phyloP scores from a whole-genome alignment of 768 basidiomycete genomes.

The Lactifluus subvellereus region DNA sequence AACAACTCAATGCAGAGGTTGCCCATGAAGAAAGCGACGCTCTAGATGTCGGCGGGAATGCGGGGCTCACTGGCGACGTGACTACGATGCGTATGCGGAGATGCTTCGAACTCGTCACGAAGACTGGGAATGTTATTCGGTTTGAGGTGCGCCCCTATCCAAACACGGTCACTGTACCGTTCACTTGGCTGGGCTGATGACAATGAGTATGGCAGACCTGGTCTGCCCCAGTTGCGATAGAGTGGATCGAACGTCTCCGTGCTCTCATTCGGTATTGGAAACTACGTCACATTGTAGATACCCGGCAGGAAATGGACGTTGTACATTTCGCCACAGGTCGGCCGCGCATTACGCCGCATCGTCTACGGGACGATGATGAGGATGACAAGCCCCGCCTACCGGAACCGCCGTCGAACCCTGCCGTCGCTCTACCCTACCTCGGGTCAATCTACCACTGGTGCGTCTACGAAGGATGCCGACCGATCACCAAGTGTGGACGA shows the following conservation, averaged over 20 bases:
- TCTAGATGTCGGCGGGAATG: slow-evolving; percentile 62
- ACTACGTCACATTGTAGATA: slow-evolving; percentile 65
- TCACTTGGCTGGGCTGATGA: background rate
- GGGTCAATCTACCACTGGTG: slow-evolving; percentile 83
- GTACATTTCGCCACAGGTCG: slow-evolving; percentile 47
- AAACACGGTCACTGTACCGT: background rate
- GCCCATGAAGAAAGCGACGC: slow-evolving; percentile 46
- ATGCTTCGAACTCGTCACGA: slow-evolving; percentile 72
- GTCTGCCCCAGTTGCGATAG: slow-evolving; percentile 58
- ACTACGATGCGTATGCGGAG: slow-evolving; percentile 51
- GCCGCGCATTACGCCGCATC: slow-evolving; percentile 55
- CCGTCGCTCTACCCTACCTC: slow-evolving; percentile 51
- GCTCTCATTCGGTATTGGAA: slow-evolving; percentile 76
- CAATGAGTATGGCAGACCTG: slow-evolving; percentile 44
- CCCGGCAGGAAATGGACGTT: slow-evolving; percentile 75
- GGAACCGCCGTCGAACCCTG: slow-evolving; percentile 42
- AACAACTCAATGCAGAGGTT: background rate
- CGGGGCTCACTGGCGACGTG: slow-evolving; percentile 38
- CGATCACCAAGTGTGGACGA: slow-evolving; percentile 68
- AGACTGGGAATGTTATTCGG: slow-evolving; percentile 59
- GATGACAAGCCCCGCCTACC: slow-evolving; percentile 42
- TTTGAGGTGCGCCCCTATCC: slow-evolving; percentile 59
- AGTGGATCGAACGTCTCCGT: slow-evolving; percentile 80
- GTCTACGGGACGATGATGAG: slow-evolving; percentile 37
- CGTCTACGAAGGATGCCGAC: slow-evolving; percentile 68